A percentile compares a stretch with the other conserved stretches of the same genome.
Conservation (phyloP, 106 monocot genomes). For the Agapanthus africanus region DNA sequence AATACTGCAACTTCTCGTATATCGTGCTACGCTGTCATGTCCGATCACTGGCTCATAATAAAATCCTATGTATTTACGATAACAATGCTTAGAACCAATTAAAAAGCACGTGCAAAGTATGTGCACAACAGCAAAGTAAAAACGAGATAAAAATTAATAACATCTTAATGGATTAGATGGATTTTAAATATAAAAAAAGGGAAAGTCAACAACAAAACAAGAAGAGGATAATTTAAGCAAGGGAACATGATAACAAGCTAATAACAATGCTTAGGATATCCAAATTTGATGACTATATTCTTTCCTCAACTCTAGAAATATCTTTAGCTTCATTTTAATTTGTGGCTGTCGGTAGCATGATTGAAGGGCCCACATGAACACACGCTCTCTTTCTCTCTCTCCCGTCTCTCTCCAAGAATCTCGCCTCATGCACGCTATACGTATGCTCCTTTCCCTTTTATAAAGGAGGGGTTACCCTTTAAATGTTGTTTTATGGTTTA, state of each 20-base stretch:
- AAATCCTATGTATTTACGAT: too few species aligned
- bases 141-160: too few species aligned
- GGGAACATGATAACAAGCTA: background rate
- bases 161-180: too few species aligned
- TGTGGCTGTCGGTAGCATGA: background rate
- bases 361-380: background rate
- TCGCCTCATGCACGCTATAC: background rate
- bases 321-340: background rate
- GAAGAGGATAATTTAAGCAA: background rate
- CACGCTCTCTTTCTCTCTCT: background rate
- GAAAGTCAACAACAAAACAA: too few species aligned
- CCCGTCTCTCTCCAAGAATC: background rate
- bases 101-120: too few species aligned
- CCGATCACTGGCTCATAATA: too few species aligned
- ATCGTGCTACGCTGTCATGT: too few species aligned
- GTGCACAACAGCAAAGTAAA: too few species aligned
- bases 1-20: too few species aligned
- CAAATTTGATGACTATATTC: background rate
- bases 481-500: too few species aligned
- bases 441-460: background rate
- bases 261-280: background rate
- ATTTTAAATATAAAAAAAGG: too few species aligned
- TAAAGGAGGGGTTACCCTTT: background rate
- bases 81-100: too few species aligned
- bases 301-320: constrained; percentile 1